phyloP scores from a whole-genome alignment of 2,329 filamentous ascomycete genomes.

The Helicocarpus griseus region DNA sequence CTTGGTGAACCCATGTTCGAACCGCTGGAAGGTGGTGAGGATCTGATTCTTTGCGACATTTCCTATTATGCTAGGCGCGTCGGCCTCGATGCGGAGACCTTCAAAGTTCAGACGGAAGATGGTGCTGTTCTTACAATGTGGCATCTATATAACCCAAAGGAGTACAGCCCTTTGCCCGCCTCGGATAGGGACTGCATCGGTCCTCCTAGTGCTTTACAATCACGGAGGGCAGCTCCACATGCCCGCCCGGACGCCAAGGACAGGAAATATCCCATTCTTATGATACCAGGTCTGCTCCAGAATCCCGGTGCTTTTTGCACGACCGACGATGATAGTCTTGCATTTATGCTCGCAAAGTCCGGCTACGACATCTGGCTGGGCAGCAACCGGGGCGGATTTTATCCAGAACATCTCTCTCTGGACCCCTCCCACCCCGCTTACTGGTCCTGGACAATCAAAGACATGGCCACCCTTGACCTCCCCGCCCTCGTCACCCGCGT shows the following conservation, averaged over 20 bases:
- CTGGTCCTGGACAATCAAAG: conserved; percentile 94
- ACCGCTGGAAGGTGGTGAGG: conserved; percentile 69
- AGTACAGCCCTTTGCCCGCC: conserved; percentile 46
- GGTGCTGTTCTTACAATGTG: conserved; percentile 83
- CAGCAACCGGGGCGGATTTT: conserved; percentile 83
- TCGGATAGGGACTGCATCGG: neutral
- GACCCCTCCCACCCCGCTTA: conserved; percentile 71
- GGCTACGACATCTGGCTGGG: conserved; percentile 95
- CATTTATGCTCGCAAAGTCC: conserved; percentile 84
- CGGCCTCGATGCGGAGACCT: conserved; percentile 73
- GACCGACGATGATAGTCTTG: conserved; percentile 80
- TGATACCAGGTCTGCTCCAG: conserved; percentile 84
- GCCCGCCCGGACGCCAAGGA: conserved; percentile 33
- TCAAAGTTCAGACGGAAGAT: conserved; percentile 84
- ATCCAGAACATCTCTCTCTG: conserved; percentile 64
- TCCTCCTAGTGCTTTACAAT: neutral
- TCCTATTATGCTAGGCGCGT: conserved; percentile 80
- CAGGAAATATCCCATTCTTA: conserved; percentile 68
- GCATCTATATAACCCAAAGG: conserved; percentile 78
- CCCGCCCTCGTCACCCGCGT: conserved; percentile 72
- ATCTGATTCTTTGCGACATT: conserved; percentile 68
- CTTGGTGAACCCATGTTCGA: conserved; percentile 43
- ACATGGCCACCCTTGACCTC: conserved; percentile 86
- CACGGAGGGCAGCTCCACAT: neutral
- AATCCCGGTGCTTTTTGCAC: conserved; percentile 80